Evolutionary conservation across 352 stramenopile genomes (phyloP), one percentile per base, ranked within the genome.

Genomic region (Pythium guiyangense): DNA sequence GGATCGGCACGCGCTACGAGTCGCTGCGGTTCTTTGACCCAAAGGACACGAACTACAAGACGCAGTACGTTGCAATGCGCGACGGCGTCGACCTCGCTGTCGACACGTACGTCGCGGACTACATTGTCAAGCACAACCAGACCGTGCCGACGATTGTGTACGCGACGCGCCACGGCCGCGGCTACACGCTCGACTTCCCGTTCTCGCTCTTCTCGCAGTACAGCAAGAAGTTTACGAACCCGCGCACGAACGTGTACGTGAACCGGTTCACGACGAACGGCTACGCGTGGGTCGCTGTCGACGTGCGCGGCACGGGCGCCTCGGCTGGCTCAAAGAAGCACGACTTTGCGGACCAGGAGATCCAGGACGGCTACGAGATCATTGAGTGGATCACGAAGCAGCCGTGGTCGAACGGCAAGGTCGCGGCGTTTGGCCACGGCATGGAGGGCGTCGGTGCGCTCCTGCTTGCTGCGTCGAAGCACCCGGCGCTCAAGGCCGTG

Each of bases 381-480:
- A 79, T 93, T 47, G 79, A 93, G 52, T 93, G 84, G 84, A 80
- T 93, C 65, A 84, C 75, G 0, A 52, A 86, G 60, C 84, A 93
- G 59, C 66, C 73, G 3, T 93, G 84, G 84, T 90, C 79, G 25
- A 89, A 91, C 69, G 84, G 84, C 51, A 64, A 91, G 17, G 84
- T 93, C 14, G 79, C 73, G 12, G 69, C 73, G 1, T 78, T 91
- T 45, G 84, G 84, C 48, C 79, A 91, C 57, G 84, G 84, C 49
- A 57, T 91, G 26, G 84, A 93, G 20, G 84, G 84, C 26, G 70
- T 88, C 15, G 71, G 79, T 4, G 84, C 84, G 31, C 68, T 91
- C 31, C 60, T 93, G 27, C 62, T 77, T 8, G 84, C 79, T 14
- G 78, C 77, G 9, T 79, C 69, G 50, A 69, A 71, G 40, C 80